Base-by-base conservation (phyloP, 2,329 filamentous ascomycete genomes). In the Aspergillus fumigatiaffinis region DNA sequence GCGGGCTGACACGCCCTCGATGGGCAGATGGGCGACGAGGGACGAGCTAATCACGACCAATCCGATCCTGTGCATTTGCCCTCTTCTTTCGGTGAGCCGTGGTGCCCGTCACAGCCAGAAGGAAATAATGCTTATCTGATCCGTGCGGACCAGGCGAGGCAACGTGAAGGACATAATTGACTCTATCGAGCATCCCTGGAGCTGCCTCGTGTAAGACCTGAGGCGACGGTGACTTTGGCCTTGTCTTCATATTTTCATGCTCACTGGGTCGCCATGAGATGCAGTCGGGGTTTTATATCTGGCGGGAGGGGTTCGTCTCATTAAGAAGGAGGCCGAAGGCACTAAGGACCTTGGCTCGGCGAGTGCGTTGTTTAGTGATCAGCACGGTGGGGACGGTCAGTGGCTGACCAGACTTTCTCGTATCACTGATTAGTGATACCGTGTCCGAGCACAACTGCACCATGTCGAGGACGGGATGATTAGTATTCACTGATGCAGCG, bases 131-230 rank as follows among this genome's bases (percentile, higher is more conserved):
- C 28, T 29, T 29, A 4, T 58, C 59, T 1, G 10, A 47, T 1
- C 53, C 55, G 3, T 47, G 26, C 1, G 61, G 51, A 23, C 62
- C 35, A 1, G 65, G 66, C 2, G 63, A 66, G 2, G 65, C 65
- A 17, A 67, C 38, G 42, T 67, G 66, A 38, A 67, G 49, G 23
- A 66, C 48, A 48, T 59, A 62, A 4, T 66, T 55, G 1, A 66
- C 63, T 2, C 51, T 58, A 1, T 61, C 26, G 1, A 68, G 54
- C 3, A 54, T 58, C 1, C 35, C 35, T 1, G 55, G 54, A n/a
- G 51, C 51, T 2, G 1, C 50, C 20, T 6, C 51, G 32, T 0
- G 63, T 55, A 6, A 67, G 54, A 14, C 67, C 65, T 4, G 65
- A 57, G 0, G 67, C 48, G 7, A 64, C 21, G 8, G 35, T n/a